Percentiles rank a stretch among this genome's conserved stretches.
phyloP scores from a whole-genome alignment of 306 rosid species.

The Herpetospermum pedunculosum region DNA sequence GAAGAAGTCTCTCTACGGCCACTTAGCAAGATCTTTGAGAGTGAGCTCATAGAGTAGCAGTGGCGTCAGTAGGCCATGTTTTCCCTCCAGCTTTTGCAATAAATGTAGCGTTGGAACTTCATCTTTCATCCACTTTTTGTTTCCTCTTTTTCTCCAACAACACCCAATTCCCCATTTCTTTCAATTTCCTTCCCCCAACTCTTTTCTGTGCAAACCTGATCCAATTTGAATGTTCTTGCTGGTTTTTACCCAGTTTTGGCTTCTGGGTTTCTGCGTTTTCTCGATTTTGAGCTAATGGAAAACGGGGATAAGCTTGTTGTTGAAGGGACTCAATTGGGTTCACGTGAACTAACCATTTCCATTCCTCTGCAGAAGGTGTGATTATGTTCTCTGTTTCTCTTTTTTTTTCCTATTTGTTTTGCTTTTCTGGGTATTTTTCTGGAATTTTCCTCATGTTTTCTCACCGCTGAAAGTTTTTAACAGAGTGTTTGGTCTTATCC shows the following conservation, averaged over 20 bases:
- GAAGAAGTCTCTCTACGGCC: too few species aligned
- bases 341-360: conserved; percentile 25
- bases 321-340: conserved; percentile 15
- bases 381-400: neutral
- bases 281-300: conserved; percentile 33
- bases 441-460: neutral
- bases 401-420: neutral
- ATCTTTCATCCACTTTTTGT: neutral
- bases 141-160: neutral
- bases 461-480: neutral
- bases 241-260: neutral
- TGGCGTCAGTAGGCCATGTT: conserved; percentile 24
- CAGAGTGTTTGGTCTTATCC: neutral
- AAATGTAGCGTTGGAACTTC: conserved; percentile 15
- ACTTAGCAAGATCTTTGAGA: too few species aligned
- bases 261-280: conserved; percentile 11
- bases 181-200: too few species aligned
- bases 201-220: neutral
- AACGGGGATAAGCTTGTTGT: conserved; percentile 25
- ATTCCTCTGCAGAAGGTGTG: conserved; percentile 43
- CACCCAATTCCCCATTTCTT: neutral
- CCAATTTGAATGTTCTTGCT: neutral
- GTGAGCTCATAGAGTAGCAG: too few species aligned
- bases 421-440: neutral
- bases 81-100: conserved; percentile 23